phyloP scores from a whole-genome alignment of 352 stramenopile species.

The Phytophthora citrophthora region DNA sequence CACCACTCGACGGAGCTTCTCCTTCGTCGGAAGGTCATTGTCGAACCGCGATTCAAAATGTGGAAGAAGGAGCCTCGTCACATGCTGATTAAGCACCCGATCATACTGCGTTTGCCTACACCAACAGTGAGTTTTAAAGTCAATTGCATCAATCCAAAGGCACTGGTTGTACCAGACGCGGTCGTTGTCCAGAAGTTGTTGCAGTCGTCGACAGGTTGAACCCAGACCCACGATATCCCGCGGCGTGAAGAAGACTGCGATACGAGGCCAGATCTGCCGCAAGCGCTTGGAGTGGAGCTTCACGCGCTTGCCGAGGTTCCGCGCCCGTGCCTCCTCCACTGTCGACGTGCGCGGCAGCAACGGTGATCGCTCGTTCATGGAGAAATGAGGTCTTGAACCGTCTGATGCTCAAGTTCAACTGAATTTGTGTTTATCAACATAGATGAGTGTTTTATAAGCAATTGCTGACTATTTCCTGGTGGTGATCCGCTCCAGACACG shows the following conservation, averaged over 20 bases:
- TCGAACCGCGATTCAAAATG: slow-evolving; percentile 24
- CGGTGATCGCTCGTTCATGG: slow-evolving; percentile 15
- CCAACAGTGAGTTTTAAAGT: background rate
- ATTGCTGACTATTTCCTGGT: background rate
- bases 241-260: slow-evolving; percentile 46
- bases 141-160: background rate
- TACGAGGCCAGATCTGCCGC: slow-evolving; percentile 47
- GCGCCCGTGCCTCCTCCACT: slow-evolving; percentile 42
- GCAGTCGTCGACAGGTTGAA: slow-evolving; percentile 43
- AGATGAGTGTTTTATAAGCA: background rate
- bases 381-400: background rate
- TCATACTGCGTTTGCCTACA: slow-evolving; percentile 47
- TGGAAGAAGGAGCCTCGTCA: slow-evolving; percentile 46
- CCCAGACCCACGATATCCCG: slow-evolving; percentile 45
- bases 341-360: slow-evolving; percentile 38
- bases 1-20: slow-evolving; percentile 56
- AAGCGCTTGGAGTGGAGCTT: slow-evolving; percentile 67
- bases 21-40: slow-evolving; percentile 20
- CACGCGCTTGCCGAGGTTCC: slow-evolving; percentile 57
- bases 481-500: slow-evolving; percentile 8
- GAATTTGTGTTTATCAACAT: background rate
- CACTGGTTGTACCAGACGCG: slow-evolving; percentile 41
- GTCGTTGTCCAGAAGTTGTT: slow-evolving; percentile 48
- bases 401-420: slow-evolving; percentile 26
- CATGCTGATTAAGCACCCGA: slow-evolving; percentile 28